Evolutionary conservation across 495 filamentous ascomycete genomes (phyloP), one percentile per base, ranked within the genome.

Genomic region (Penicillium arizonense): DNA sequence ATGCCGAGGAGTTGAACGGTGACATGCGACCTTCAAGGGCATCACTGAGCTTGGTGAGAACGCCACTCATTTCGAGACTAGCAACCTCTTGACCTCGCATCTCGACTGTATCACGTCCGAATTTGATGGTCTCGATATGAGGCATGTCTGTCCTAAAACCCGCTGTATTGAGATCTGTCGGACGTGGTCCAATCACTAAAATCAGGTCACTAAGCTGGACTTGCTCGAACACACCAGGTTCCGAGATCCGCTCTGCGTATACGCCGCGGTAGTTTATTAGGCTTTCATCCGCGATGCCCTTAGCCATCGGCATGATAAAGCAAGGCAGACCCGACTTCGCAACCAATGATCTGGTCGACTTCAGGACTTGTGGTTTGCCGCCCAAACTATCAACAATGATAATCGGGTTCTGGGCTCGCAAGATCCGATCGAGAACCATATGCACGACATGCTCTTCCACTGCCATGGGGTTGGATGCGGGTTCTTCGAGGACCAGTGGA

Each of bases 151-250:
- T 40, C 39, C 38, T 44, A 32, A 57, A 45, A 1, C 43, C 55
- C 0, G 47, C 49, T n/a, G 49, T 48, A 18, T 53, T 57, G 18
- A 57, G 10, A 41, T 53, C 55, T 4, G 49, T 49, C 9, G 49
- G 38, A 6, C 49, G 55, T 16, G 49, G 44, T 11, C 55, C 55
- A 36, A 57, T 44, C 2, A 24, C 44, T 28, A 57, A 30, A n/a
- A 57, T 57, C 21, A 57, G 12, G 14, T 57, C 55, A n/a, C 49
- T 48, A 1, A 14, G n/a, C 33, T 53, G 49, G 5, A 57, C 16
- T 33, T 48, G 37, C 18, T 57, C 44, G 3, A 14, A 35, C 5
- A 57, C 44, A 7, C 36, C 37, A 26, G 38, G 37, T 2, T 49
- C 44, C 20, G 49, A 57, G 4, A 24, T 37, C 9, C 21, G 35